Evolutionary conservation across 352 stramenopile genomes (phyloP), one percentile per base, ranked within the genome.

Genomic region (Globisporangium lucens): DNA sequence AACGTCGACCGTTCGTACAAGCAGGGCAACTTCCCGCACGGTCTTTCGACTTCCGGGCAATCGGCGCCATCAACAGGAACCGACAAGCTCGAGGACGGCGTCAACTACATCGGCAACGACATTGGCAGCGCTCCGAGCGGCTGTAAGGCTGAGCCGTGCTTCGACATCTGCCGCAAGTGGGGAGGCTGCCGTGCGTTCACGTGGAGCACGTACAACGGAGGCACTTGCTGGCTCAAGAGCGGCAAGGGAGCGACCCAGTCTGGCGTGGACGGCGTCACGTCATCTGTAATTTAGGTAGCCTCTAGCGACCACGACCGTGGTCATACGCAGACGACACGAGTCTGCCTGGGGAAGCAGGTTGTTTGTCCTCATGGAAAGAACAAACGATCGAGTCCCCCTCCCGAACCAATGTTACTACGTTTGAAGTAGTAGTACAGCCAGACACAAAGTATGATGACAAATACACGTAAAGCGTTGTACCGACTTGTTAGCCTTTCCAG

Each of bases 201-300:
- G 1, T 91, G 80, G 80, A 87, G 33, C 36, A 70, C 67, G 24
- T 69, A 72, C 57, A 72, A 82, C 57, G 82, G 82, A 10, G 83
- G 81, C 33, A 89, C 77, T 4, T 89, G 80, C 52, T 89, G 64
- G 57, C 70, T 84, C 30, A 35, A 35, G 30, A 82, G 75, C 43
- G 67, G 51, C 20, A 78, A 78, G 51, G 71, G 71, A 12, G n/a
- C 3, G 2, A 33, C 36, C 36, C 52, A 36, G 24, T 24, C 36
- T 4, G 46, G 36, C 30, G 27, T 61, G 1, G 30, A 1, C 30
- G 30, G 52, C 29, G 53, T 63, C 38, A 46, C 53, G 5, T 68
- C 63, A 0, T 24, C 35, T 3, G 41, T 49, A 1, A 61, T 61
- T 8, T 22, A 52, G 38, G 12, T 9, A 12, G 38, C 10, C 17